Percentiles rank a stretch among this genome's conserved stretches.
phyloP scores from a whole-genome alignment of 805 yeast species.

The Ogataea naganishii region DNA sequence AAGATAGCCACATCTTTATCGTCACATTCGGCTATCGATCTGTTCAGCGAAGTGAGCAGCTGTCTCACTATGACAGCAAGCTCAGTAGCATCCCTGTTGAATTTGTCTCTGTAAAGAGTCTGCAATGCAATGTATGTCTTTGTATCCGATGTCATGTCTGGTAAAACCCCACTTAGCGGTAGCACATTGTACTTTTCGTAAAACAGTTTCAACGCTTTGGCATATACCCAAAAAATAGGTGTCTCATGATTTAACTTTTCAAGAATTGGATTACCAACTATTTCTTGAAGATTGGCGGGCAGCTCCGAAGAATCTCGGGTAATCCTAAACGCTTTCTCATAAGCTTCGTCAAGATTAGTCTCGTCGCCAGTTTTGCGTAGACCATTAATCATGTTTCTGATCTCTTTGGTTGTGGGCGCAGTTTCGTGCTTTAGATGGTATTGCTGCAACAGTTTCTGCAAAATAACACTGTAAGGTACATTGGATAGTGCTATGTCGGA shows the following conservation, averaged over 20 bases:
- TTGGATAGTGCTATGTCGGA: slow-evolving; percentile 44
- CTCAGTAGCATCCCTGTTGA: slow-evolving; percentile 38
- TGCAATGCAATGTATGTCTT: slow-evolving; percentile 50
- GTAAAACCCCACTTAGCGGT: slow-evolving; percentile 70
- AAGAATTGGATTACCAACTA: slow-evolving; percentile 18
- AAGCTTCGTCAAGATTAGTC: slow-evolving; percentile 24
- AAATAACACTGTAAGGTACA: slow-evolving; percentile 60
- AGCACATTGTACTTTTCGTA: slow-evolving; percentile 31
- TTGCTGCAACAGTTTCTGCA: slow-evolving; percentile 41
- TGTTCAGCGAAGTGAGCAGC: neutral
- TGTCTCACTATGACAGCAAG: slow-evolving; percentile 13
- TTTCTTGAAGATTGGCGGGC: slow-evolving; percentile 15
- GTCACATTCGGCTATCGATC: slow-evolving; percentile 17
- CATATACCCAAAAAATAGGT: slow-evolving; percentile 53
- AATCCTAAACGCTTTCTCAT: slow-evolving; percentile 36
- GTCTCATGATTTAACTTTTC: slow-evolving; percentile 14
- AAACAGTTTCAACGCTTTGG: slow-evolving; percentile 45
- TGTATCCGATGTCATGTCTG: slow-evolving; percentile 86
- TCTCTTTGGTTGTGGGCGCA: slow-evolving; percentile 13
- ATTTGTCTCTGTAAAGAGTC: slow-evolving; percentile 47
- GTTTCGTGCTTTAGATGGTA: slow-evolving; percentile 24
- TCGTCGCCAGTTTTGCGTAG: slow-evolving; percentile 19
- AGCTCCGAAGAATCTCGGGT: slow-evolving; percentile 27
- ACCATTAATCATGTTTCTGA: slow-evolving; percentile 9
- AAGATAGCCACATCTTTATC: slow-evolving; percentile 35